phyloP scores from a whole-genome alignment of 306 rosid species.

The Vigna angularis region DNA sequence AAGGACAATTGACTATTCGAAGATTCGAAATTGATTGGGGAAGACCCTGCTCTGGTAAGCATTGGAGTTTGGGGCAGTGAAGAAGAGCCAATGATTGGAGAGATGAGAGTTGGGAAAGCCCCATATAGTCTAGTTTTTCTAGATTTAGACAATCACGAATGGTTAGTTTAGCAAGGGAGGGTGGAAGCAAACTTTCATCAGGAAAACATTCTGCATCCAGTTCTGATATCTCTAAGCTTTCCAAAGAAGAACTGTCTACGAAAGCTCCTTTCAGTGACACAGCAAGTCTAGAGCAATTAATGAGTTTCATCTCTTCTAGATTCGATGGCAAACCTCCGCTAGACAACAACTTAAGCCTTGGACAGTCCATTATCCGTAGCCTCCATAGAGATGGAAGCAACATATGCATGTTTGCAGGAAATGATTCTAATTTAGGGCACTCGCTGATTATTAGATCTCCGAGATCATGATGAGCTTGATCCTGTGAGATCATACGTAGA shows the following conservation, averaged over 20 bases:
- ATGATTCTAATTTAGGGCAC: not conserved
- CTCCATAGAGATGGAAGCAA: not conserved
- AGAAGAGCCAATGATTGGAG: too few species aligned
- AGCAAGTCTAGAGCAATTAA: not conserved
- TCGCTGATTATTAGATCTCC: rapidly evolving
- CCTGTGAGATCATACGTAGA: not conserved
- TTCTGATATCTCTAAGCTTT: too few species aligned
- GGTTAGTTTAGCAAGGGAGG: too few species aligned
- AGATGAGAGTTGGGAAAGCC: too few species aligned
- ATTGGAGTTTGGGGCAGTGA: too few species aligned
- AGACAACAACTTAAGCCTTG: not conserved
- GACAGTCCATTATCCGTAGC: not conserved
- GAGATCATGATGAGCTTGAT: not conserved
- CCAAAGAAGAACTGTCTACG: too few species aligned
- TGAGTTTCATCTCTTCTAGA: too few species aligned
- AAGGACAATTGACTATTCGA: rapidly evolving
- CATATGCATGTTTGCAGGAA: not conserved
- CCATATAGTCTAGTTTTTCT: too few species aligned
- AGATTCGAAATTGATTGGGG: too few species aligned
- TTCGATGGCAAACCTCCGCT: not conserved
- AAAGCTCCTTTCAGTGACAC: not conserved
- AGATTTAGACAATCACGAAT: too few species aligned
- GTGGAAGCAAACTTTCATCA: not conserved
- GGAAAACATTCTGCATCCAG: not conserved
- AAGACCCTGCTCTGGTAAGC: too few species aligned